Base-by-base conservation (phyloP, 148 eudicot genomes). In the Amaranthus cruentus region DNA sequence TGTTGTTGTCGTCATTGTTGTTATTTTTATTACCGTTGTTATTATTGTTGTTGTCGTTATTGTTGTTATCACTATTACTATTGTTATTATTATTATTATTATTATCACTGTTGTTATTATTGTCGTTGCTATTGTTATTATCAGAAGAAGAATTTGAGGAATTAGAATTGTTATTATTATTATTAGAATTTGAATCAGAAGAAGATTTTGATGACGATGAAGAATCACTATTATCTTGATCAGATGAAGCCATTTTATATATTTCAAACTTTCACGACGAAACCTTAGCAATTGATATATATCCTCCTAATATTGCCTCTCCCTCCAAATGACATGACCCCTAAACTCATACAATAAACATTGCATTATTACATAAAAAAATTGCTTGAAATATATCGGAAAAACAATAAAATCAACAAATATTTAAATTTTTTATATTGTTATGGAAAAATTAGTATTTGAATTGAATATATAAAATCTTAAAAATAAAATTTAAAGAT, bases 241-340 rank as follows among this genome's bases (percentile, higher is more conserved):
- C 62, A 6, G 81, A 60, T 56, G 68, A 46, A 15, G 69, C 56
- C 81, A 74, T 28, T 28, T 28, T 28, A 28, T 77, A 7, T 47
- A 14, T 66, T 5, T 66, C 11, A 47, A 46, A 14, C 54, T 13
- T 74, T 47, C 13, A 48, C 3, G 13, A 9, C 6, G 4, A 18
- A 43, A 38, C 62, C 9, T 3, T 28, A 71, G 46, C 0, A 43
- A 56, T 7, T 14, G 42, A 28, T 38, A 47, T 4, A 42, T 46
- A 51, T 13, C 48, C 52, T 55, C 6, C 9, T 50, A 55, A 59
- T 65, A 75, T 70, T 66, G 87, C 84, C 93, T 60, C 87, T 84
- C 84, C 90, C 90, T 84, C 88, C 84, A 81, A 79, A 68, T 18
- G 69, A 58, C 0, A 28, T 68, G 74, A 66, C 76, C 86, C 88